Conservation (phyloP, 1,284 basidiomycete genomes). For the Leccinum pallidistipes region DNA sequence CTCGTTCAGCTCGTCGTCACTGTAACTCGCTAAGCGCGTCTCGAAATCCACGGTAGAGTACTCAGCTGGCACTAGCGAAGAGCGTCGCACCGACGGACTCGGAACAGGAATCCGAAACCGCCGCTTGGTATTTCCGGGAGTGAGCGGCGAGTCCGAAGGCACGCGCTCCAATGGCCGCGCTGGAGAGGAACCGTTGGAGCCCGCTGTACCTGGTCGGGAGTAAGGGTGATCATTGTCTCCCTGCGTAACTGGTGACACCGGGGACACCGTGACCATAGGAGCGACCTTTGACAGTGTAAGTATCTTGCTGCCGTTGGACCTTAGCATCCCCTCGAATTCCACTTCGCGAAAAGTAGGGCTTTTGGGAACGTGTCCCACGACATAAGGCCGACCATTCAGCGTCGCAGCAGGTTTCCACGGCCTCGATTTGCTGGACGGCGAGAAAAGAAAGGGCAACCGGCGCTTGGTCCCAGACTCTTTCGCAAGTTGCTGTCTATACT, state of each 20-base stretch:
- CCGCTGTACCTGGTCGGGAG: constrained; percentile 28
- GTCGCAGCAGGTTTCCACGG: constrained; percentile 78
- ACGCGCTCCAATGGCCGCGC: constrained; percentile 28
- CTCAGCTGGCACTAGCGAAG: constrained; percentile 58
- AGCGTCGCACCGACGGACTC: constrained; percentile 46
- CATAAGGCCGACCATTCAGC: constrained; percentile 73
- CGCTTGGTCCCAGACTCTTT: constrained; percentile 43
- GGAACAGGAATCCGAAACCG: constrained; percentile 59
- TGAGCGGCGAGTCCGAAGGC: constrained; percentile 32
- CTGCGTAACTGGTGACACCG: constrained; percentile 7
- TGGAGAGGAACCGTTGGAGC: constrained; percentile 19
- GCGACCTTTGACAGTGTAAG: constrained; percentile 46
- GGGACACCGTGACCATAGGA: constrained; percentile 25
- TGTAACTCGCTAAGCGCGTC: constrained; percentile 65
- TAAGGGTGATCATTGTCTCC: constrained; percentile 21
- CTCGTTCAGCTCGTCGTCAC: constrained; percentile 54
- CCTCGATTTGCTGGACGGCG: constrained; percentile 44
- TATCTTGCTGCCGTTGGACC: constrained; percentile 60
- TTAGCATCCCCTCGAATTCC: constrained; percentile 79
- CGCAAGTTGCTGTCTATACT: constrained; percentile 78
- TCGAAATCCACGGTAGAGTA: constrained; percentile 77
- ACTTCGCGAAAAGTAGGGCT: constrained; percentile 63
- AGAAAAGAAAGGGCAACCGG: constrained; percentile 51
- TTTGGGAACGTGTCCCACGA: constrained; percentile 64
- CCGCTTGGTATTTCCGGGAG: constrained; percentile 35